A percentile compares a stretch with the other conserved stretches of the same genome.
Evolutionary conservation across 2,329 filamentous ascomycete genomes (phyloP).

Genomic region (Lanzia echinophila): DNA sequence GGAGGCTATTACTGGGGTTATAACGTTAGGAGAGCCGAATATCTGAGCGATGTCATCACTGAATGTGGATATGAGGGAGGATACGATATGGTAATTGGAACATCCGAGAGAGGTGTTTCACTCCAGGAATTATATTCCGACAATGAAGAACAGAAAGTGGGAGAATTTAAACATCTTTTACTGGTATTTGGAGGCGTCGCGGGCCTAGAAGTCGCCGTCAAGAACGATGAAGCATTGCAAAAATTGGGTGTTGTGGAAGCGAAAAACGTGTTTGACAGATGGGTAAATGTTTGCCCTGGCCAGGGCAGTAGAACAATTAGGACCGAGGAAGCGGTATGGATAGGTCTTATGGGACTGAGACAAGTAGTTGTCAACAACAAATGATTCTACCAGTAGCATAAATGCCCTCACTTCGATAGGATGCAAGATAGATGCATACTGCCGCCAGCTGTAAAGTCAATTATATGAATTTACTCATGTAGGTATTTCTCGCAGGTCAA

Average conservation of each 20-base stretch:
- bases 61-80: conserved; percentile 68
- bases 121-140: conserved; percentile 29
- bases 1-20: conserved; percentile 86
- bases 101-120: conserved; percentile 63
- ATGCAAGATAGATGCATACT: too few relatives aligned
- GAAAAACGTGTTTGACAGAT: conserved; percentile 72
- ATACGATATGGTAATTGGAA: conserved; percentile 78
- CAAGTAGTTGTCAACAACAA: conserved; percentile 38
- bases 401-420: too few relatives aligned
- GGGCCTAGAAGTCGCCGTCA: conserved; percentile 69
- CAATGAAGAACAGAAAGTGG: conserved; percentile 20
- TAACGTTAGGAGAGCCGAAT: conserved; percentile 56
- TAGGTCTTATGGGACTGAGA: conserved; percentile 64
- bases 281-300: conserved; percentile 73
- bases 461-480: too few relatives aligned
- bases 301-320: conserved; percentile 78
- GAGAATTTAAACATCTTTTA: conserved; percentile 62
- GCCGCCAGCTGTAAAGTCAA: too few relatives aligned
- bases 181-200: conserved; percentile 76
- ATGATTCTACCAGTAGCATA: conserved; percentile 2
- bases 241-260: conserved; percentile 51
- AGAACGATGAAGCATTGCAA: conserved; percentile 51
- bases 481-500: too few relatives aligned
- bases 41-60: conserved; percentile 68
- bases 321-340: conserved; percentile 77